A percentile compares a stretch with the other conserved stretches of the same genome.
Evolutionary conservation across 1,284 basidiomycete genomes (phyloP).

Genomic region (Grifola frondosa): DNA sequence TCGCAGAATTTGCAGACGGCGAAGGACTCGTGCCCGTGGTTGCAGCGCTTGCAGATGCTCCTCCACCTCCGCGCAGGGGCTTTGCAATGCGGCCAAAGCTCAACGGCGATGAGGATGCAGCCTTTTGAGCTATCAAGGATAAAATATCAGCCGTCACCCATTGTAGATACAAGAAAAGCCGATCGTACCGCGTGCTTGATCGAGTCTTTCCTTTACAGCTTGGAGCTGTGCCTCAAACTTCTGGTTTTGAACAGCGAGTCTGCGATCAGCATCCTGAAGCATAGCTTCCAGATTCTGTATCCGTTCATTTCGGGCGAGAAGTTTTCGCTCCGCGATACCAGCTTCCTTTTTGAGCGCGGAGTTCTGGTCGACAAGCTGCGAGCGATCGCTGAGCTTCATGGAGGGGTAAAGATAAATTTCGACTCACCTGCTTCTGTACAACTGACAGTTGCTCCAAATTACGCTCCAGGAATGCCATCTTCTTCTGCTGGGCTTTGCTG

Average conservation of each 20-base stretch:
- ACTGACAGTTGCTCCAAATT: constrained; percentile 95
- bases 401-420: constrained; percentile 13
- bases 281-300: constrained; percentile 94
- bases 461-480: constrained; percentile 98
- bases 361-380: constrained; percentile 97
- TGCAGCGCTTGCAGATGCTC: constrained; percentile 44
- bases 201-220: constrained; percentile 87
- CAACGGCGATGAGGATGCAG: constrained; percentile 65
- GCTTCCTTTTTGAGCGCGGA: constrained; percentile 97
- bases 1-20: constrained; percentile 48
- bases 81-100: constrained; percentile 95
- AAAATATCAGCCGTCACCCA: constrained; percentile 15
- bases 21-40: constrained; percentile 38
- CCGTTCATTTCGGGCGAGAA: constrained; percentile 94
- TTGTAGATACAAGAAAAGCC: constrained; percentile 1
- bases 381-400: constrained; percentile 8
- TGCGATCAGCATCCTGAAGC: constrained; percentile 90
- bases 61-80: constrained; percentile 90
- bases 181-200: constrained; percentile 83
- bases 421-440: constrained; percentile 91
- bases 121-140: constrained; percentile 66
- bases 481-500: constrained; percentile 97
- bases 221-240: constrained; percentile 94
- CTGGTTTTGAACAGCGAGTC: constrained; percentile 89
- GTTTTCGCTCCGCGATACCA: constrained; percentile 93